Evolutionary conservation across 2,329 filamentous ascomycete genomes (phyloP).

Genomic region (Claviceps cyperi): DNA sequence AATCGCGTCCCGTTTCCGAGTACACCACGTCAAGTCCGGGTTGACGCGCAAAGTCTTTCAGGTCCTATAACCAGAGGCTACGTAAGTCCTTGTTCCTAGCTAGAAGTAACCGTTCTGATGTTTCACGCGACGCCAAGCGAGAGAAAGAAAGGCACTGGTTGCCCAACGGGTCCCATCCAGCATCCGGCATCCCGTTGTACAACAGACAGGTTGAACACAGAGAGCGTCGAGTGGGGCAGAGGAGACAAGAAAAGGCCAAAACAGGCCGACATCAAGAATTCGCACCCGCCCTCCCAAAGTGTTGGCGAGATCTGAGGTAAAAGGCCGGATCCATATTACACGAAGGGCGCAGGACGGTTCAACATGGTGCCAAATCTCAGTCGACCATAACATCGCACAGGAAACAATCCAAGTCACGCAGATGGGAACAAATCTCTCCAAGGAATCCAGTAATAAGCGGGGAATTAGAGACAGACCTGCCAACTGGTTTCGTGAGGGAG

Average conservation of each 20-base stretch:
- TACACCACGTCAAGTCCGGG: constrained; percentile 96
- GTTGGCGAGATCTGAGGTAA: constrained; percentile 11
- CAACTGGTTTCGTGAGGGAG: constrained; percentile 98
- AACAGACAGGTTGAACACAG: constrained; percentile 3
- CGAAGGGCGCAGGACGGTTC: constrained; percentile 4
- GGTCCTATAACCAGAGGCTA: constrained; percentile 76
- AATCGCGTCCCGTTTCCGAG: constrained; percentile 86
- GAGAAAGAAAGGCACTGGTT: constrained; percentile 12
- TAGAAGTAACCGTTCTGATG: constrained; percentile 23
- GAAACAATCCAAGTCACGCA: constrained; percentile 18
- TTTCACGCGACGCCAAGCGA: constrained; percentile 9
- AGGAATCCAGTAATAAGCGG: constrained; percentile 38
- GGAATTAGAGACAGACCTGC: constrained; percentile 81
- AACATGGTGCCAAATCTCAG: constrained; percentile 8
- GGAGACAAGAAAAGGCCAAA: constrained; percentile 14
- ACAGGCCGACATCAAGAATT: constrained; percentile 1
- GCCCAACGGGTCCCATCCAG: constrained; percentile 23
- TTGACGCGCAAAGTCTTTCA: constrained; percentile 98
- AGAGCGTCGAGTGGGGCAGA: constrained; percentile 8
- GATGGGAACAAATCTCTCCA: constrained; percentile 18
- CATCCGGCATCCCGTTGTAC: constrained; percentile 18
- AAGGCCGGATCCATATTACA: constrained; percentile 12
- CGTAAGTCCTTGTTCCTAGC: constrained; percentile 64
- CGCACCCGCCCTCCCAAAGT: constrained; percentile 3
- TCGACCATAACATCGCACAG: constrained; percentile 11